phyloP scores from a whole-genome alignment of 352 stramenopile species.

The Nothophytophthora sp. region DNA sequence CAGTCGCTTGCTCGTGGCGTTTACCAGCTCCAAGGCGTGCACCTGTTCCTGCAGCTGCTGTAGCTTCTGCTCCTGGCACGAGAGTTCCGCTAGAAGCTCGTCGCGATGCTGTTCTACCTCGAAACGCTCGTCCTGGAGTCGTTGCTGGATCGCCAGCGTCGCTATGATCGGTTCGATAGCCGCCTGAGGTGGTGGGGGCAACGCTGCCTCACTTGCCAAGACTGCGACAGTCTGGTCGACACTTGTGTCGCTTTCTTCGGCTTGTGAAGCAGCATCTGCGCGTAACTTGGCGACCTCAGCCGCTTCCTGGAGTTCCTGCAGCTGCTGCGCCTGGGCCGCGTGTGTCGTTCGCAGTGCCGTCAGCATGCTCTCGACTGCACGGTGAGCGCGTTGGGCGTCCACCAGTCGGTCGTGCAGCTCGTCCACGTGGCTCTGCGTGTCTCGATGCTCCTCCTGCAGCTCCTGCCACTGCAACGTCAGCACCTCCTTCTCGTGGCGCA shows the following conservation, averaged over 20 bases:
- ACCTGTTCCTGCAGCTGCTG: slow-evolving; percentile 41
- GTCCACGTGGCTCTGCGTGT: slow-evolving; percentile 48
- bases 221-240: not conserved
- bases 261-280: not conserved
- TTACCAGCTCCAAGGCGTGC: slow-evolving; percentile 28
- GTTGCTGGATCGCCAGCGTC: slow-evolving; percentile 4
- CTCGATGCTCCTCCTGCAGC: slow-evolving; percentile 49
- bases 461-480: slow-evolving; percentile 41
- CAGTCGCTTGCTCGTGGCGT: slow-evolving; percentile 24
- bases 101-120: slow-evolving; percentile 20
- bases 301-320: slow-evolving; percentile 26
- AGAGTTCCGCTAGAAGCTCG: slow-evolving; percentile 44
- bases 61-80: slow-evolving; percentile 41
- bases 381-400: slow-evolving; percentile 36
- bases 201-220: not conserved
- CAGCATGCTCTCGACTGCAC: slow-evolving; percentile 25
- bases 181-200: not conserved
- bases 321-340: slow-evolving; percentile 24
- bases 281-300: slow-evolving; percentile 14
- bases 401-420: slow-evolving; percentile 61
- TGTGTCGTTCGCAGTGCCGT: slow-evolving; percentile 15
- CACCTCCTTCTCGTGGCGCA: slow-evolving; percentile 49
- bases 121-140: slow-evolving; percentile 9
- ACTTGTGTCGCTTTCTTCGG: not conserved
- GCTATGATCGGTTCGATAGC: not conserved